Evolutionary conservation across 129 eudicot species (phyloP), one percentile per base, ranked within the genome.

Genomic region (Lonicera japonica): DNA sequence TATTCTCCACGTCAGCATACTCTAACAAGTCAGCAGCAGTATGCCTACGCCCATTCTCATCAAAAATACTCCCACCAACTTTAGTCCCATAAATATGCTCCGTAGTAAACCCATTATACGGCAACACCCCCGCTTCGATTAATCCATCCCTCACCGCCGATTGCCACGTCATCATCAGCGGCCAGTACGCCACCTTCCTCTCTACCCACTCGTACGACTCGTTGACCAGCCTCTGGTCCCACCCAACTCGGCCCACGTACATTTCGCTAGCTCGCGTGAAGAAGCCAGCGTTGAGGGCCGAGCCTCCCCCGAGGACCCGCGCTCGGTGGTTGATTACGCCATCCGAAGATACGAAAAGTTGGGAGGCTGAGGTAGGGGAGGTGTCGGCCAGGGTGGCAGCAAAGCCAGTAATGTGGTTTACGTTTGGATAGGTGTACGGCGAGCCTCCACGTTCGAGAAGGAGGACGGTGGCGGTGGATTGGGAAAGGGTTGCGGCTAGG

Each of bases 21-120:
- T 86, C 94, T 22, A 90, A 58, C 54, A 90, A 74, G 53, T 90
- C 97, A 0, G 97, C 97, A 17, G 95, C 95, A 16, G 94, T 83
- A 56, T 90, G 95, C 38, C 97, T 55, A 20, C 66, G 60, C 13
- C 97, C 97, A 19, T 77, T 59, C 11, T 58, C 24, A 61, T 90
- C 97, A 61, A 90, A 90, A 11, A 81, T 86, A 24, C 85, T 73
- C 11, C 95, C 97, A 16, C 97, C 97, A 22, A 80, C 65, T 72
- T 90, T 90, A 1, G 97, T 90, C 34, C 97, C 97, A 16, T 54
- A 22, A 4, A 81, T 16, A 58, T 90, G 95, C 0, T 90, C 95
- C 47, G 25, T 81, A 21, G 86, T 77, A 56, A 74, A 90, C 6
- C 90, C 94, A 17, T 78, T 86, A 64, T 79, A 8, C 5, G 97